Evolutionary conservation across 495 filamentous ascomycete genomes (phyloP), one percentile per base, ranked within the genome.

Genomic region (Neurospora discreta): DNA sequence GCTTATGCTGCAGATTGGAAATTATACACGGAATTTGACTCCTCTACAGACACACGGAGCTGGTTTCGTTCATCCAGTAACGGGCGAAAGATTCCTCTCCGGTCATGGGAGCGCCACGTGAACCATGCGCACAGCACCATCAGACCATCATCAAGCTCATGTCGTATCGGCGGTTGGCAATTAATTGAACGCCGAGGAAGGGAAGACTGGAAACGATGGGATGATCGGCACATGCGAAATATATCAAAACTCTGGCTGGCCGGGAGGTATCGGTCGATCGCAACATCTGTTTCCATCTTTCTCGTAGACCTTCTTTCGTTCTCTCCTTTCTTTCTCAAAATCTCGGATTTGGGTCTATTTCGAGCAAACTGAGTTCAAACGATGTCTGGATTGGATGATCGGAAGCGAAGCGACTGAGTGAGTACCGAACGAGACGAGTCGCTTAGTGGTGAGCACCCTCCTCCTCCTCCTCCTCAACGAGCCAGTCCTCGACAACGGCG

Each of bases 401-500:
- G 52, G 52, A 26, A 33, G 52, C 15, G 52, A 36, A 65, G 52
- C 18, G 26, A 33, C 26, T 8, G 52, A 30, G 23, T 16, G 52
- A 65, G 26, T 65, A 65, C 52, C 52, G 52, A 65, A 65, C 52
- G 52, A 60, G 52, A 65, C 52, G 15, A 33, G 26, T 36, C 26
- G 52, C 52, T 65, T 65, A 65, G 52, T 65, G 52, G 69, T 77
- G 79, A 52, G 69, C 68, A 69, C 75, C 77, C 74, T 84, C 80
- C 38, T 85, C 84, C 44, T 85, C 83, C 75, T 86, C 84, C 71
- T 84, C 81, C 73, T 82, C 81, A 18, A 83, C 82, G 33, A 85
- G 79, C 83, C 83, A 85, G 78, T 86, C 84, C 78, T 84, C 82
- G 73, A 84, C 39, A 69, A 79, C 82, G 46, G 83, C 75, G 60